Percentiles rank a stretch among this genome's conserved stretches.
Conservation (phyloP, 2,329 filamentous ascomycete genomes). For the Diaporthe ampelina region DNA sequence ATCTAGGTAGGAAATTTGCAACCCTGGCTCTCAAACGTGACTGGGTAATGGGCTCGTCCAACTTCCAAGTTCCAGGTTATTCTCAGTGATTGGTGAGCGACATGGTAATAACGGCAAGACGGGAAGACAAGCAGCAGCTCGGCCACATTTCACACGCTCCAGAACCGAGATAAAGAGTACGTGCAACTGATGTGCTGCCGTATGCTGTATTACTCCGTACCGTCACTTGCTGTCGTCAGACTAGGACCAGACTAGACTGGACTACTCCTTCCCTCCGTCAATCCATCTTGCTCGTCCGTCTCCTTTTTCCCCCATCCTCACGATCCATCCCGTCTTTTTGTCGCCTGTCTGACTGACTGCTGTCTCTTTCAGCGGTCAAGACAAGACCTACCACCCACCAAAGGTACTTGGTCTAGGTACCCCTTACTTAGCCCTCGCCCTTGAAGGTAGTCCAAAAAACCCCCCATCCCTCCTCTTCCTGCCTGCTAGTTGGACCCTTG, state of each 20-base stretch:
- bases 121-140: too few species aligned
- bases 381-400: not conserved
- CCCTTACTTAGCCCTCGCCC: not conserved
- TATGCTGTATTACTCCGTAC: not conserved
- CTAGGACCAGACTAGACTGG: too few species aligned
- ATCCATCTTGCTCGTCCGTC: not conserved
- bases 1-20: not conserved
- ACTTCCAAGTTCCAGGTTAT: constrained; percentile 1
- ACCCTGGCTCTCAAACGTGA: not conserved
- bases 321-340: constrained; percentile 2
- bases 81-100: not conserved
- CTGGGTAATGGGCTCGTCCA: not conserved
- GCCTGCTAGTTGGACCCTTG: constrained; percentile 22
- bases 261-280: not conserved
- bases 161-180: too few species aligned
- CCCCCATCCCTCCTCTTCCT: not conserved
- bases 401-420: not conserved
- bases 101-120: too few species aligned
- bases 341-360: not conserved
- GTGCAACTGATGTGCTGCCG: not conserved
- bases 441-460: not conserved
- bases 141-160: too few species aligned
- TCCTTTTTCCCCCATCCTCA: not conserved
- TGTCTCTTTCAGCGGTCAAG: not conserved
- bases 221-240: not conserved